These are phyloP conservation scores for Fusarium aywerte DNA, from an alignment of 2,329 filamentous ascomycete genomes.

Conservation along the genomic window DNA sequence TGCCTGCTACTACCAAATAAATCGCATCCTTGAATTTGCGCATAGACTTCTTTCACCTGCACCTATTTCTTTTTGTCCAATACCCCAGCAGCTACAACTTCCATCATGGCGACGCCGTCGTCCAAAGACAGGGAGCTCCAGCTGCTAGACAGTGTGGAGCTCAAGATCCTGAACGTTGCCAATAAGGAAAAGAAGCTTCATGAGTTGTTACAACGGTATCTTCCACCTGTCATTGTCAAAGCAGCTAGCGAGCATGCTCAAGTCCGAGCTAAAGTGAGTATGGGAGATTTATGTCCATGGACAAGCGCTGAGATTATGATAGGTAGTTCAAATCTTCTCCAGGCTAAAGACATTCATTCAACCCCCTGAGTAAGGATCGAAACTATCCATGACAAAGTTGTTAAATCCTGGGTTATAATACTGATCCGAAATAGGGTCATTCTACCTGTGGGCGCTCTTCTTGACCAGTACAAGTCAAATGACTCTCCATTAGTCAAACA, in stretches of 20 bases:
- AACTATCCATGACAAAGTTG: too few relatives aligned
- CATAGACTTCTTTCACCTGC: background rate
- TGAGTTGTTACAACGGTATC: constrained; percentile 78
- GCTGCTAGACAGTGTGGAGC: constrained; percentile 85
- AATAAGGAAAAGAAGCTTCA: constrained; percentile 87
- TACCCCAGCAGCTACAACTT: background rate
- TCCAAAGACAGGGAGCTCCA: constrained; percentile 78
- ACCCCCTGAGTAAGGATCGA: constrained; percentile 53
- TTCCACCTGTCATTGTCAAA: constrained; percentile 86
- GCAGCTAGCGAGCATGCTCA: constrained; percentile 81
- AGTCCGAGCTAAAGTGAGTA: constrained; percentile 78
- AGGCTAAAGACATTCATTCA: constrained; percentile 67
- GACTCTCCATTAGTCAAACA: constrained; percentile 81
- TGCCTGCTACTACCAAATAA: constrained; percentile 32
- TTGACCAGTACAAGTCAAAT: constrained; percentile 88
- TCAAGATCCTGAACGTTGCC: constrained; percentile 80
- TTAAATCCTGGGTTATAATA: too few relatives aligned
- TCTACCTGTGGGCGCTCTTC: constrained; percentile 82
- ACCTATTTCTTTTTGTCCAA: background rate
- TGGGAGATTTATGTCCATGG: background rate
- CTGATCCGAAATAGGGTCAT: constrained; percentile 64
- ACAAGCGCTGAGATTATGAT: background rate
- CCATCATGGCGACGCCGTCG: constrained; percentile 55
- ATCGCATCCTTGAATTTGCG: background rate
- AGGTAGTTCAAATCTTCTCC: constrained; percentile 63